A percentile compares a stretch with the other conserved stretches of the same genome.
These are phyloP conservation scores for Flaveria robusta DNA, from an alignment of 129 eudicot species.

Conservation along the genomic window DNA sequence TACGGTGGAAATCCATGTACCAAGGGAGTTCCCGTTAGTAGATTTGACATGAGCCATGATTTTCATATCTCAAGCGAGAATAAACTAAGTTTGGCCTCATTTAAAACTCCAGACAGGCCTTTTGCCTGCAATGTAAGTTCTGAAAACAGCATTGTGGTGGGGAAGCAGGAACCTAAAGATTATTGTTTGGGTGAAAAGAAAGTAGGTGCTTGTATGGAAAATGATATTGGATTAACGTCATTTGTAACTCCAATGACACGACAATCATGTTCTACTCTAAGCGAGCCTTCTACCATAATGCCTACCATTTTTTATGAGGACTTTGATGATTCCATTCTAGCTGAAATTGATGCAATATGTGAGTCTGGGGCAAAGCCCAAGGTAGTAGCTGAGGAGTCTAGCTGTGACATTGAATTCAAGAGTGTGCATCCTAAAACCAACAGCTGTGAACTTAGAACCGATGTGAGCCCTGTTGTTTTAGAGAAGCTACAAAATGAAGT, in stretches of 20 bases:
- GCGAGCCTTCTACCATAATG: slow-evolving; percentile 28
- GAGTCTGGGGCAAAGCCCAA: slow-evolving; percentile 47
- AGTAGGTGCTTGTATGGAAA: slow-evolving; percentile 2
- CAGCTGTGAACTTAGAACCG: slow-evolving; percentile 25
- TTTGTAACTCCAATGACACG: slow-evolving; percentile 33
- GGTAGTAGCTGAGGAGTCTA: slow-evolving; percentile 28
- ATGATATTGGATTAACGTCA: slow-evolving; percentile 21
- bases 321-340: slow-evolving; percentile 67
- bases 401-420: slow-evolving; percentile 27
- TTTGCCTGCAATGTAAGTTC: slow-evolving; percentile 14
- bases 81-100: slow-evolving; percentile 28
- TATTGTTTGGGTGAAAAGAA: slow-evolving; percentile 6
- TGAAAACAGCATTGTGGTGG: not conserved
- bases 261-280: slow-evolving; percentile 23
- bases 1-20: slow-evolving; percentile 27
- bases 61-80: not conserved
- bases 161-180: slow-evolving; percentile 20
- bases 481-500: slow-evolving; percentile 31
- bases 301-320: slow-evolving; percentile 50
- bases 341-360: slow-evolving; percentile 78
- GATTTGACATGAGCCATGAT: slow-evolving; percentile 24
- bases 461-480: slow-evolving; percentile 26
- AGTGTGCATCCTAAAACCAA: slow-evolving; percentile 24
- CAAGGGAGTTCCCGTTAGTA: slow-evolving; percentile 19
- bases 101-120: slow-evolving; percentile 40